phyloP scores from a whole-genome alignment of 1,284 basidiomycete species.

The Cutaneotrichosporon sp. region DNA sequence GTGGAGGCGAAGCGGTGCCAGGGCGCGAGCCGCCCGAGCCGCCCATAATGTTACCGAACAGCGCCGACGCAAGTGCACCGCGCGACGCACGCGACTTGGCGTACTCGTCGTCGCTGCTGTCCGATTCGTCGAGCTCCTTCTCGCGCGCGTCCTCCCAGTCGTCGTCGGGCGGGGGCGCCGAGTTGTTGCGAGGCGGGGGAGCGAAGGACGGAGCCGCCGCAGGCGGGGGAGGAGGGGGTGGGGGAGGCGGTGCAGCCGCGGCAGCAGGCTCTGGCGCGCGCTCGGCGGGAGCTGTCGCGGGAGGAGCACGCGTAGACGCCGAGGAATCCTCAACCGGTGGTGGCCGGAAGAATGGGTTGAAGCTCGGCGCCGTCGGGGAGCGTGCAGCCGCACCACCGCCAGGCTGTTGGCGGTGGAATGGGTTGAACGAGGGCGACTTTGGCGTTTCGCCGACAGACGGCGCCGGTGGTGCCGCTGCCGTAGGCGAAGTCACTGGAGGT shows the following conservation, averaged over 20 bases:
- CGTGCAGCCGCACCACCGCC: constrained; percentile 30
- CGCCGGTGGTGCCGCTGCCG: constrained; percentile 19
- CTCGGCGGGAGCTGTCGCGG: constrained; percentile 38
- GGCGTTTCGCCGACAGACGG: constrained; percentile 16
- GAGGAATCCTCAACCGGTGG: constrained; percentile 26
- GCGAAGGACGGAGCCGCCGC: constrained; percentile 45
- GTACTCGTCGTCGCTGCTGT: constrained; percentile 65
- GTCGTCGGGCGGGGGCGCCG: constrained; percentile 56
- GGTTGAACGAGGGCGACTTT: constrained; percentile 36
- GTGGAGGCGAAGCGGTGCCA: constrained; percentile 34
- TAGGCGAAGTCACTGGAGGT: constrained; percentile 22
- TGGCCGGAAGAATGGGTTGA: constrained; percentile 52
- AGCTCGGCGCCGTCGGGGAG: constrained; percentile 26
- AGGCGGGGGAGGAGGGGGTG: constrained; percentile 32
- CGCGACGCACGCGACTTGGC: constrained; percentile 60
- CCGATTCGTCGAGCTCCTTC: constrained; percentile 54
- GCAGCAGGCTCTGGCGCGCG: constrained; percentile 19
- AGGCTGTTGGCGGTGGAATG: constrained; percentile 50
- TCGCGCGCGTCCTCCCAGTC: constrained; percentile 83
- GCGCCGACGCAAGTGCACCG: constrained; percentile 65
- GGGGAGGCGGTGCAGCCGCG: constrained; percentile 32
- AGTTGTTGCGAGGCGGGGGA: constrained; percentile 14
- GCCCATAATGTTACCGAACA: constrained; percentile 61
- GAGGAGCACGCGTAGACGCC: constrained; percentile 27
- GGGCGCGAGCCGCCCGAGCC: constrained; percentile 20